Conservation (phyloP, 2,329 filamentous ascomycete genomes). For the Aspergillus sclerotialis region DNA sequence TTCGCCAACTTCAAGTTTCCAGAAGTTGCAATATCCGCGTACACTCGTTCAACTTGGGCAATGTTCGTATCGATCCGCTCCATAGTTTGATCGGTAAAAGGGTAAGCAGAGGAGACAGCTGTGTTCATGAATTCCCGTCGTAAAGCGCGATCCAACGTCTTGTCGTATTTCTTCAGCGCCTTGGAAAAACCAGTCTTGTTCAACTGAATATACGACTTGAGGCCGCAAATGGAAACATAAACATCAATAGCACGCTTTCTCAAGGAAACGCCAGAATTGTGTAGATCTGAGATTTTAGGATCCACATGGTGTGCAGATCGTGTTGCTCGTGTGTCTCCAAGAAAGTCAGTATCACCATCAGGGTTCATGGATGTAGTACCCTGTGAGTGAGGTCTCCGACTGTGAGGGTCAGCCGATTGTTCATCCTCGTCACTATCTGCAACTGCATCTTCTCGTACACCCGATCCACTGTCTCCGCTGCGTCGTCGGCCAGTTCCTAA, state of each 20-base stretch:
- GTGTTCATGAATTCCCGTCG: slow-evolving; percentile 69
- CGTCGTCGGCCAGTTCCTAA: slow-evolving; percentile 40
- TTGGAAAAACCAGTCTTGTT: slow-evolving; percentile 97
- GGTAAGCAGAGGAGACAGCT: slow-evolving; percentile 69
- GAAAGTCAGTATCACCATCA: slow-evolving; percentile 28
- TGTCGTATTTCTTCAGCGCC: slow-evolving; percentile 97
- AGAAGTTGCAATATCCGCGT: slow-evolving; percentile 73
- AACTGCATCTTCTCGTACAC: slow-evolving; percentile 47
- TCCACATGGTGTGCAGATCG: slow-evolving; percentile 65
- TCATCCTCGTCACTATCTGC: slow-evolving; percentile 53
- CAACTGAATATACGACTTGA: slow-evolving; percentile 92
- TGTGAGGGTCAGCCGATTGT: slow-evolving; percentile 16
- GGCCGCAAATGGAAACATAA: slow-evolving; percentile 88
- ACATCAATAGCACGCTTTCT: slow-evolving; percentile 85
- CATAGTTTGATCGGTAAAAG: slow-evolving; percentile 70
- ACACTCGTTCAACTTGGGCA: slow-evolving; percentile 66
- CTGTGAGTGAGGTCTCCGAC: neutral
- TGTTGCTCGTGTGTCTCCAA: slow-evolving; percentile 15
- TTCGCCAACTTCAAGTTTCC: slow-evolving; percentile 71
- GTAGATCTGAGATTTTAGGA: slow-evolving; percentile 59
- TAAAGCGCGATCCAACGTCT: slow-evolving; percentile 78
- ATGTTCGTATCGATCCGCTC: slow-evolving; percentile 65
- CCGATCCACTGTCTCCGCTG: slow-evolving; percentile 38
- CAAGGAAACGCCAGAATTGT: slow-evolving; percentile 69
- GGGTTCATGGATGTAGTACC: slow-evolving; percentile 25